These are phyloP conservation scores for Brassica nigra DNA, from an alignment of 345 rosid genomes.

Conservation along the genomic window DNA sequence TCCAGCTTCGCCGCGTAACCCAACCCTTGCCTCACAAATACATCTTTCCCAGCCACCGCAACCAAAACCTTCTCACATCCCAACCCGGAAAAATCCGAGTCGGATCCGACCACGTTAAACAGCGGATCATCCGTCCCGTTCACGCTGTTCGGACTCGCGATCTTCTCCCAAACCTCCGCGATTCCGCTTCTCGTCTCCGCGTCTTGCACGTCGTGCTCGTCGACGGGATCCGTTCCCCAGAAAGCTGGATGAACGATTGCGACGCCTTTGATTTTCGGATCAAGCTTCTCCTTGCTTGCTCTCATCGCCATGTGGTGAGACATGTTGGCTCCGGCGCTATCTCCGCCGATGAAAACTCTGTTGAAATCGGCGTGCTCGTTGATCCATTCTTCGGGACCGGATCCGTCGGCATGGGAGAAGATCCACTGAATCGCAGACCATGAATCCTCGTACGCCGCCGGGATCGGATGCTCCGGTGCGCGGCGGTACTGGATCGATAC, in stretches of 20 bases:
- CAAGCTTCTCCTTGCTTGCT: conserved; percentile 41
- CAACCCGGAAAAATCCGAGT: conserved; percentile 45
- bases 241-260: conserved; percentile 53
- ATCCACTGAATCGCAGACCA: conserved; percentile 60
- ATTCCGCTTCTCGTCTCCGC: conserved; percentile 29
- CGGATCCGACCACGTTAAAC: conserved; percentile 52
- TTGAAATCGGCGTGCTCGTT: conserved; percentile 41
- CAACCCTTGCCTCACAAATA: conserved; percentile 50
- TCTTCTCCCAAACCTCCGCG: conserved; percentile 55
- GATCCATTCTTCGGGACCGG: conserved; percentile 48
- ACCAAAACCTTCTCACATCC: conserved; percentile 52
- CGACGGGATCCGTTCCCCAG: conserved; percentile 51
- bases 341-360: conserved; percentile 48
- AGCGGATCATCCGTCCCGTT: conserved; percentile 51
- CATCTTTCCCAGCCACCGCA: conserved; percentile 58
- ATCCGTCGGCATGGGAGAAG: conserved; percentile 26
- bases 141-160: conserved; percentile 43
- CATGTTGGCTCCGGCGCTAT: conserved; percentile 54
- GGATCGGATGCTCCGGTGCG: conserved; percentile 55
- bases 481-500: conserved; percentile 50
- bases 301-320: conserved; percentile 50
- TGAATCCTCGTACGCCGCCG: conserved; percentile 50
- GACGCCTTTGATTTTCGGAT: conserved; percentile 38
- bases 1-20: conserved; percentile 46
- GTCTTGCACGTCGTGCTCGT: conserved; percentile 47